Conservation (phyloP, 2,329 filamentous ascomycete genomes). For the Colletotrichum spaethianum region DNA sequence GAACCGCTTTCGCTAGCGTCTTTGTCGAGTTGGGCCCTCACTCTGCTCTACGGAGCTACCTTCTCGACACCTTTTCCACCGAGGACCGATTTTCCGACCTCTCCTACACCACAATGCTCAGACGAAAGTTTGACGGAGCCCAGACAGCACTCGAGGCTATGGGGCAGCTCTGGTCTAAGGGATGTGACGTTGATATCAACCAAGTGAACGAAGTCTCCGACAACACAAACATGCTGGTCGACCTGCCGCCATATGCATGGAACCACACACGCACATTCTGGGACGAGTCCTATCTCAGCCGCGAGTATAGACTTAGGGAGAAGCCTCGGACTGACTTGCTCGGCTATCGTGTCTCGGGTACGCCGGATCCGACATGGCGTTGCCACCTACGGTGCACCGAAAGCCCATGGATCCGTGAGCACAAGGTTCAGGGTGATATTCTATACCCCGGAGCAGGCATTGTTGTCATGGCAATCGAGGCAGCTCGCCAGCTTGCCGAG, state of each 20-base stretch:
- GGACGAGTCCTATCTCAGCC: conserved; percentile 37
- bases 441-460: conserved; percentile 56
- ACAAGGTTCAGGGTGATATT: conserved; percentile 59
- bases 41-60: conserved; percentile 55
- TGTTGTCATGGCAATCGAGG: conserved; percentile 48
- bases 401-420: conserved; percentile 62
- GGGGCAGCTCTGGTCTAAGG: conserved; percentile 55
- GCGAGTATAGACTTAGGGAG: conserved; percentile 36
- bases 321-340: conserved; percentile 41
- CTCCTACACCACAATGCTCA: conserved; percentile 27
- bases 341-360: conserved; percentile 18
- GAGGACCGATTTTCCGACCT: conserved; percentile 33
- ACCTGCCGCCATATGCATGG: conserved; percentile 44
- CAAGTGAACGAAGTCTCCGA: conserved; percentile 31
- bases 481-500: conserved; percentile 38
- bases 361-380: conserved; percentile 37
- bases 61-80: conserved; percentile 64
- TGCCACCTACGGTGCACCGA: conserved; percentile 48
- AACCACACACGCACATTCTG: conserved; percentile 39
- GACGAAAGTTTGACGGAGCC: conserved; percentile 50
- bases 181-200: conserved; percentile 47
- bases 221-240: conserved; percentile 28
- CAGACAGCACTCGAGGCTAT: conserved; percentile 49
- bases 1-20: conserved; percentile 23
- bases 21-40: conserved; percentile 39